Evolutionary conservation across 805 yeast genomes (phyloP), one percentile per base, ranked within the genome.

Genomic region (Candida corydali): DNA sequence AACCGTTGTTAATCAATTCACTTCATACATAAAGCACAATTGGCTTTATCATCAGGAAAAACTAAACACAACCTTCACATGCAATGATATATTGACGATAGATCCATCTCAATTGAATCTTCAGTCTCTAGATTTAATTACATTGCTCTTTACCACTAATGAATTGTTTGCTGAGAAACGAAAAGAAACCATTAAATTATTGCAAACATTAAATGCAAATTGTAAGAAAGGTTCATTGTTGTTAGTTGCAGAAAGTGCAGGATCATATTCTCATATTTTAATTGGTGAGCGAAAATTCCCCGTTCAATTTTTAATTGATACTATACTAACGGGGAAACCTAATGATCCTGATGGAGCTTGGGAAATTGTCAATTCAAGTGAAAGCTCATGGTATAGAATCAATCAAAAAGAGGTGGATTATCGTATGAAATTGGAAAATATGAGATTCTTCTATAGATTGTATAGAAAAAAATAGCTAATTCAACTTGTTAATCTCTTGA

Each of bases 201-300:
- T 87, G 36, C 78, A 79, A 41, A 52, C 59, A 8, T 56, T 87
- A 40, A 70, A 75, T 37, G 44, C 51, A 4, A 28, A 52, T 6
- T 85, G 94, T 56, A 52, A 58, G 24, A 38, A 55, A 1, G 93
- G 89, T 0, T 60, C 86, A 11, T 56, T 73, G 19, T 57, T 87
- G 24, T 63, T 88, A 30, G 76, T 87, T 17, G 76, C 86, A 2
- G 96, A 87, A 51, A 82, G 93, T 60, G 96, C 96, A 0, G 96
- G 96, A 0, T 83, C 94, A 8, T 87, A 80, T 57, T 85, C 95
- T 1, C 81, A 86, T 48, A 83, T 87, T 26, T 70, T 77, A 2
- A 72, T 87, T 29, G 95, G 95, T 3, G 57, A 76, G 20, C 86
- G 82, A 54, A 74, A 66, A 45, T 87, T 87, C 62, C 96, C 96